Evolutionary conservation across 441 rosid species (phyloP).

Genomic region (Corymbia calophylla): DNA sequence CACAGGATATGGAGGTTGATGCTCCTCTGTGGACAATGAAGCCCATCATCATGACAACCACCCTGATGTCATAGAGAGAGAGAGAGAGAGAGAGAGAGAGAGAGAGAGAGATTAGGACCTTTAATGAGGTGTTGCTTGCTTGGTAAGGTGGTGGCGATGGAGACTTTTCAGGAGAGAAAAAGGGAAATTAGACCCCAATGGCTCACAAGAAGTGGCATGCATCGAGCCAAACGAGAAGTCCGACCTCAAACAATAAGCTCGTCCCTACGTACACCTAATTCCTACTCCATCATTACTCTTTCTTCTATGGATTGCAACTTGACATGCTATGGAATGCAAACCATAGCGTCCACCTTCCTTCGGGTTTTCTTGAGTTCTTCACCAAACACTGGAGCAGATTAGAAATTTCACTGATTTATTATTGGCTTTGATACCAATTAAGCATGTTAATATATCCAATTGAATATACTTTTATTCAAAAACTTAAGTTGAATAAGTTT

Average conservation of each 20-base stretch:
- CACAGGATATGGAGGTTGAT: background rate
- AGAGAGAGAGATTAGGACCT: background rate
- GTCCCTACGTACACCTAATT: background rate
- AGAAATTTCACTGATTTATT: background rate
- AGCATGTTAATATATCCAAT: background rate
- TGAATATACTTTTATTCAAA: background rate
- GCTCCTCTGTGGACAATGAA: background rate
- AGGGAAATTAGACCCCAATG: background rate
- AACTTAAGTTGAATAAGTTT: background rate
- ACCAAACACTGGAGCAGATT: background rate
- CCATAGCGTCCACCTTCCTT: too few relatives aligned
- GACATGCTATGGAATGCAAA: background rate
- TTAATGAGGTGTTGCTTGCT: background rate
- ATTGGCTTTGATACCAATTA: accelerated
- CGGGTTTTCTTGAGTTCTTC: background rate
- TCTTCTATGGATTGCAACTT: background rate
- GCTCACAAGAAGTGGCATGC: background rate
- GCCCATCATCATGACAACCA: background rate
- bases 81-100: background rate
- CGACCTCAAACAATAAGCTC: background rate
- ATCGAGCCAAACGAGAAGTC: background rate
- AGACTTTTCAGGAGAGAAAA: background rate
- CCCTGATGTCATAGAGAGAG: background rate
- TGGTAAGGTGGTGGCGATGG: background rate
- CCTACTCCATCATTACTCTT: background rate